phyloP scores from a whole-genome alignment of 805 yeast genomes.

The Schizosaccharomyces lindneri region DNA sequence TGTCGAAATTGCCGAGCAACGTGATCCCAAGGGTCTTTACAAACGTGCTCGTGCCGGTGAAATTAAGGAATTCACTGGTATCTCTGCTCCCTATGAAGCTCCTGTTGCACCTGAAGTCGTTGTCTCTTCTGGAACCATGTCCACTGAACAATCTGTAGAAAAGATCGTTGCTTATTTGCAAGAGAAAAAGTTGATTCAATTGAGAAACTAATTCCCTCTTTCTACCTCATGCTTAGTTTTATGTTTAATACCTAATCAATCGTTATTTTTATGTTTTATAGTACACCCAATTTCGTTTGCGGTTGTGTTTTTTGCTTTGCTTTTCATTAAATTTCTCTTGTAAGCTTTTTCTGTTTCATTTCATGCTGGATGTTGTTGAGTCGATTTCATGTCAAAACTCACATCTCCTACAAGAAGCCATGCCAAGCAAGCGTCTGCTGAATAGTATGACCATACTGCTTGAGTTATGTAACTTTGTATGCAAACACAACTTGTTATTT shows the following conservation, averaged over 20 bases:
- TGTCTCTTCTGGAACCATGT: slow-evolving; percentile 40
- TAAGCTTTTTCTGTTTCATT: too few relatives aligned
- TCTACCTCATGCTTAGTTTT: neutral
- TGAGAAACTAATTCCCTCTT: neutral
- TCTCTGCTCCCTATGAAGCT: slow-evolving; percentile 86
- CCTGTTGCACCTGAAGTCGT: slow-evolving; percentile 70
- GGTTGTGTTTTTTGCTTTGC: too few relatives aligned
- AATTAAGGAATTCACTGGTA: slow-evolving; percentile 73
- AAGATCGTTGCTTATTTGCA: slow-evolving; percentile 43
- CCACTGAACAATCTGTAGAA: slow-evolving; percentile 62
- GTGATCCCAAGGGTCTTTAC: slow-evolving; percentile 93
- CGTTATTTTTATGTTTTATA: too few relatives aligned
- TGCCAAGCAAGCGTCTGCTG: too few relatives aligned
- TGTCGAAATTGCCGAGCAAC: slow-evolving; percentile 75
- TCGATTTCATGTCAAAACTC: too few relatives aligned
- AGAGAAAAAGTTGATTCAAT: neutral
- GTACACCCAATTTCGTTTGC: too few relatives aligned
- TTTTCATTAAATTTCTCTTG: too few relatives aligned
- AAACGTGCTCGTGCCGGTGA: slow-evolving; percentile 90
- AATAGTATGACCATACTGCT: too few relatives aligned
- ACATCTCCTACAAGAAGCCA: too few relatives aligned
- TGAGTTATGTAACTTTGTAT: too few relatives aligned
- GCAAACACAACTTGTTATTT: too few relatives aligned
- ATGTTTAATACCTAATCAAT: neutral
- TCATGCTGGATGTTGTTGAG: too few relatives aligned